Evolutionary conservation across 495 filamentous ascomycete species (phyloP).

Genomic region (Penicillium canariense): DNA sequence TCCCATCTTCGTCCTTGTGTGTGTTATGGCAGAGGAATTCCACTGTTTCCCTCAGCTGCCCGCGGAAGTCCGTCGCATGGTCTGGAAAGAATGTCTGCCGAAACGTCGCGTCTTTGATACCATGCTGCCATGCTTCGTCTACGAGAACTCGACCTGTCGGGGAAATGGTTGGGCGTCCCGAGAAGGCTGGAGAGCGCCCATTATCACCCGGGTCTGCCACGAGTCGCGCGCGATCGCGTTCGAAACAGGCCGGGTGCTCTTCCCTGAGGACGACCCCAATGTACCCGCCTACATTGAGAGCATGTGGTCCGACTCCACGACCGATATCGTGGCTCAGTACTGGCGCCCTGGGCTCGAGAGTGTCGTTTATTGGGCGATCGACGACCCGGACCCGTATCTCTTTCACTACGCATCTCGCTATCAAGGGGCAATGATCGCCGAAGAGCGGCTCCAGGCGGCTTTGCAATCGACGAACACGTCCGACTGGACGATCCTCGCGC

Average conservation of each 20-base stretch:
- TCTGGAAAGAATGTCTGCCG: conserved; percentile 3
- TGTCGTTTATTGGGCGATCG: not conserved
- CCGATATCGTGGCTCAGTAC: conserved; percentile 1
- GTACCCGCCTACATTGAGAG: not conserved
- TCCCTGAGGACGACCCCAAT: not conserved
- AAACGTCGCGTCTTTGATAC: not conserved
- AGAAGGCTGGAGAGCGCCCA: not conserved
- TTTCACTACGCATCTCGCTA: not conserved
- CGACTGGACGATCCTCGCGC: not conserved
- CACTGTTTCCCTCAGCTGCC: not conserved
- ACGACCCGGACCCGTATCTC: not conserved
- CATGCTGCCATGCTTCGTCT: not conserved
- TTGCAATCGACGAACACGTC: not conserved
- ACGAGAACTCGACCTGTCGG: not conserved
- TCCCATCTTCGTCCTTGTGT: no score
- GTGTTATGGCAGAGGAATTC: not conserved
- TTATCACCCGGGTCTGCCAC: not conserved
- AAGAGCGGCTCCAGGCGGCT: not conserved
- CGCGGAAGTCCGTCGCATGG: not conserved
- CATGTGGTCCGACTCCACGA: not conserved
- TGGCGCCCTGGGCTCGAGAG: not conserved
- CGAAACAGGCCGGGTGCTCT: not conserved
- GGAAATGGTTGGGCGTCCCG: not conserved
- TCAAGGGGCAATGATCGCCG: not conserved
- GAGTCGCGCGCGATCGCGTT: not conserved